Evolutionary conservation across 2,329 filamentous ascomycete species (phyloP).

Genomic region (Erysiphe pulchra): DNA sequence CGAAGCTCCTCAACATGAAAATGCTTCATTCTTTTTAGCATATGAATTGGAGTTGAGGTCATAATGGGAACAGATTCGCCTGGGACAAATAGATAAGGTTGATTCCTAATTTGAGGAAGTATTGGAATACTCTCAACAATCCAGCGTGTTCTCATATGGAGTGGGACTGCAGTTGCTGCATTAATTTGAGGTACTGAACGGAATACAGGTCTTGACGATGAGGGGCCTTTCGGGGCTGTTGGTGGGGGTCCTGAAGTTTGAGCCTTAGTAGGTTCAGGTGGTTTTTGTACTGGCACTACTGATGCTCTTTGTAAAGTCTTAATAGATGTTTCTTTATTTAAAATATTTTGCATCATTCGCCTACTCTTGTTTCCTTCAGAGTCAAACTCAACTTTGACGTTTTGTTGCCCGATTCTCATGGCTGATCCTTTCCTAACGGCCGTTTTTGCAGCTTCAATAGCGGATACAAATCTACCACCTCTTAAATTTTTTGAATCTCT

Average conservation of each 20-base stretch:
- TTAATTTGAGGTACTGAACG: constrained; percentile 4
- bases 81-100: constrained; percentile 81
- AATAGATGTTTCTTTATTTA: constrained; percentile 33
- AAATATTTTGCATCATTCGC: constrained; percentile 46
- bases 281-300: constrained; percentile 13
- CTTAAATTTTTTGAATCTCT: constrained; percentile 33
- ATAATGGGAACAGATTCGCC: constrained; percentile 69
- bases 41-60: constrained; percentile 59
- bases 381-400: constrained; percentile 67
- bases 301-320: constrained; percentile 5
- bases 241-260: constrained; percentile 39
- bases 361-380: constrained; percentile 65
- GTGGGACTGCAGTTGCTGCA: not conserved
- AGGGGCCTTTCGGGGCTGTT: constrained; percentile 64
- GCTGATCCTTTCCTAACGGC: constrained; percentile 57
- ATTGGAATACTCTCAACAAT: constrained; percentile 24
- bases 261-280: constrained; percentile 16
- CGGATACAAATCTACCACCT: constrained; percentile 26
- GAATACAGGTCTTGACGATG: constrained; percentile 10
- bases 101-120: constrained; percentile 41
- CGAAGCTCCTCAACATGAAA: constrained; percentile 63
- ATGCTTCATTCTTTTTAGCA: constrained; percentile 69
- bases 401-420: constrained; percentile 50
- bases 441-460: constrained; percentile 54
- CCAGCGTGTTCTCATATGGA: constrained; percentile 2